Conservation (phyloP, 1,284 basidiomycete species). For the Crepidotus sp. region DNA sequence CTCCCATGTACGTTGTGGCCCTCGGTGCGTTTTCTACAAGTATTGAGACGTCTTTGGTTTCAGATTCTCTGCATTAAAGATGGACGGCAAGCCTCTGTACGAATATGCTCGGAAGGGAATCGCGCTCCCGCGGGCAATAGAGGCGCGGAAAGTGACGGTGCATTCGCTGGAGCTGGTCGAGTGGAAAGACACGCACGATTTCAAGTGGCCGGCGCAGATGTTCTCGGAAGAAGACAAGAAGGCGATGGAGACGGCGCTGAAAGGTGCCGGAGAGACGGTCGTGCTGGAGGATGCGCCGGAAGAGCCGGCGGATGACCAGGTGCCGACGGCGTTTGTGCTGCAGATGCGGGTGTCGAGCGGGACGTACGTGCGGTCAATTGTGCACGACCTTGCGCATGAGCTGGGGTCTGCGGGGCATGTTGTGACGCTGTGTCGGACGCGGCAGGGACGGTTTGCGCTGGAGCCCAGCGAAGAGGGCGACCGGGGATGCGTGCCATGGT, state of each 20-base stretch:
- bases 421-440: conserved; percentile 76
- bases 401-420: conserved; percentile 86
- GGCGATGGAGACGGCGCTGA: conserved; percentile 59
- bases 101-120: conserved; percentile 91
- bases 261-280: conserved; percentile 33
- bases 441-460: conserved; percentile 72
- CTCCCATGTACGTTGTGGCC: conserved; percentile 73
- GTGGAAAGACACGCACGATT: conserved; percentile 62
- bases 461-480: conserved; percentile 36
- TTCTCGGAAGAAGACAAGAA: conserved; percentile 63
- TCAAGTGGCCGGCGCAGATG: conserved; percentile 63
- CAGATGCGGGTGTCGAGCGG: conserved; percentile 91
- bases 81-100: conserved; percentile 94
- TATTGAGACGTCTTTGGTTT: conserved; percentile 15
- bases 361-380: conserved; percentile 91
- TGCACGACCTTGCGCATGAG: conserved; percentile 81
- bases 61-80: conserved; percentile 96
- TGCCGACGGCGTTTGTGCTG: conserved; percentile 77
- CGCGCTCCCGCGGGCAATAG: conserved; percentile 89
- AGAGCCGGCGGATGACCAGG: conserved; percentile 28
- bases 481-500: conserved; percentile 65
- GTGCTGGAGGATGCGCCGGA: conserved; percentile 31
- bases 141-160: conserved; percentile 77
- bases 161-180: conserved; percentile 68
- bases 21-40: background rate